Base-by-base conservation (phyloP, 331 rosid species). In the Rhamnella rubrinervis region DNA sequence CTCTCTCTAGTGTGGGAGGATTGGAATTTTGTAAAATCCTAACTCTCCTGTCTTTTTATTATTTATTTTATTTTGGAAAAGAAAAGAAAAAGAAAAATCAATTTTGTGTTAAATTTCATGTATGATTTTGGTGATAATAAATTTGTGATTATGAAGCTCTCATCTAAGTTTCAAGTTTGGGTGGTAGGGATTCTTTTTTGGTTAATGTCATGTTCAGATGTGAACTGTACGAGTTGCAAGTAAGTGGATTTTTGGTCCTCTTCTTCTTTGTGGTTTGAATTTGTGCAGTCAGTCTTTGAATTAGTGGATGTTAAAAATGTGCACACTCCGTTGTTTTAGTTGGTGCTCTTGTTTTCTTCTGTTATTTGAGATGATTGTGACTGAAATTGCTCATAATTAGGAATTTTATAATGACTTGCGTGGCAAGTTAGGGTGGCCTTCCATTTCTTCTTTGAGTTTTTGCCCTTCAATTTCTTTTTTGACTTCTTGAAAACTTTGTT, bases 1-100 rank as follows among this genome's bases (percentile, higher is more conserved):
- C 78, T 82, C 73, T 64, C 64, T 66, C 81, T 59, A 19, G 65
- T 77, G 52, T 21, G 63, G 80, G 67, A 70, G 81, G 82, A 70
- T 74, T 71, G 65, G 79, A 77, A 67, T 78, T 77, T 88, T 86
- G 87, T 85, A 83, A 79, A 70, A 84, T 77, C 77, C 78, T 23
- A 75, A 81, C 78, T 75, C 81, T 75, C 56, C 79, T 15, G 76
- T 55, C 65, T 26, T 60, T 31, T 3, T 4, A 31, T 31, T 23
- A 39, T 59, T 35, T 41, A 37, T 21, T 55, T 10, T 31, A 31
- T 31, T 53, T 17, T 1, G n/a, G 16, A 2, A 16, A 16, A 52
- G n/a, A n/a, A n/a, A n/a, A n/a, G n/a, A n/a, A 5, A 11, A 23
- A 6, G 2, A n/a, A 7, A 21, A 18, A 21, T 19, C 10, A 18